These are phyloP conservation scores for Chytriomyces sp. DNA, from an alignment of 192 early-diverging fungal genomes.

Conservation along the genomic window DNA sequence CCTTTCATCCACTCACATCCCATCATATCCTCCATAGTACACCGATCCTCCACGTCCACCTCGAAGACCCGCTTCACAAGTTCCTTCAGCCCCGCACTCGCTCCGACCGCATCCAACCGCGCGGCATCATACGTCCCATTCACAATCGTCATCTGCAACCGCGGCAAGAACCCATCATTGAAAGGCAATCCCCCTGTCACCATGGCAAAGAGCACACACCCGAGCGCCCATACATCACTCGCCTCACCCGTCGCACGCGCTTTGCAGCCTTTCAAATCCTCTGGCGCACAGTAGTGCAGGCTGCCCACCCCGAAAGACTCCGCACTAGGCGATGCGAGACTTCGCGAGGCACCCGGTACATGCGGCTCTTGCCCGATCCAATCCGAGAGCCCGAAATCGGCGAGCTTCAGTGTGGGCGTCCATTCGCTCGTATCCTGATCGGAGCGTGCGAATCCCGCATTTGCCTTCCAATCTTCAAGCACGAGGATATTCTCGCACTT, in stretches of 20 bases:
- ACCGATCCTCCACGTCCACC: slow-evolving; percentile 59
- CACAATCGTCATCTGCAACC: slow-evolving; percentile 69
- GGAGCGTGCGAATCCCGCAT: neutral
- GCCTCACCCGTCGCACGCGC: slow-evolving; percentile 34
- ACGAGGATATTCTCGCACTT: slow-evolving; percentile 94
- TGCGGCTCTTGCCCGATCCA: slow-evolving; percentile 22
- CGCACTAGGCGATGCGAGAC: too few relatives aligned
- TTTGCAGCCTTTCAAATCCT: slow-evolving; percentile 56
- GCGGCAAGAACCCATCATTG: slow-evolving; percentile 71
- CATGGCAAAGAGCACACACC: slow-evolving; percentile 73
- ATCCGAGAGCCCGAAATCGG: slow-evolving; percentile 83
- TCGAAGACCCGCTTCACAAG: slow-evolving; percentile 56
- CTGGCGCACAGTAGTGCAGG: slow-evolving; percentile 73
- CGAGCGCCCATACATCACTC: slow-evolving; percentile 79
- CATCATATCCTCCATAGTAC: slow-evolving; percentile 61
- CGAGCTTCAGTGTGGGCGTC: slow-evolving; percentile 62
- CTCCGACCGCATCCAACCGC: slow-evolving; percentile 31
- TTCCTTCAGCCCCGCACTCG: slow-evolving; percentile 23
- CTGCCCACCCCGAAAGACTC: slow-evolving; percentile 50
- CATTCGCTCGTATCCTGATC: neutral
- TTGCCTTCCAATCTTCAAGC: slow-evolving; percentile 32
- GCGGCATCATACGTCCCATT: slow-evolving; percentile 64
- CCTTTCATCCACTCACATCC: slow-evolving; percentile 39
- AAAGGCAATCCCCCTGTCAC: slow-evolving; percentile 76
- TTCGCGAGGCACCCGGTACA: neutral